Evolutionary conservation across 2,329 filamentous ascomycete species (phyloP).

Genomic region (Alternaria triticimaculans): DNA sequence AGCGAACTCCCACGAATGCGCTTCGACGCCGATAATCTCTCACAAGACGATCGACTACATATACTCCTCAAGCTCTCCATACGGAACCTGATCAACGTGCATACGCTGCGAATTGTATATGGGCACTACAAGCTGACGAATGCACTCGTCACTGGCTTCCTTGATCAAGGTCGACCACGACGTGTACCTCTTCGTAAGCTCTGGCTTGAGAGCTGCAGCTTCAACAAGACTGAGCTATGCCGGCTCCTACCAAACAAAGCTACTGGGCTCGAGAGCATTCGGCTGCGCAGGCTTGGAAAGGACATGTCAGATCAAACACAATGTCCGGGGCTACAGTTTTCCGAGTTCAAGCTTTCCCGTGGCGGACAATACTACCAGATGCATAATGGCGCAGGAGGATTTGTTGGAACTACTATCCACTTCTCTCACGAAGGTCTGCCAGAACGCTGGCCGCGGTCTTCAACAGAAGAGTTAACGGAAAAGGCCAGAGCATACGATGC

Average conservation of each 20-base stretch:
- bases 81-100: conserved; percentile 51
- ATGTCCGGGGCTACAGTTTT: conserved; percentile 24
- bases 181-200: conserved; percentile 47
- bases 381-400: conserved; percentile 44
- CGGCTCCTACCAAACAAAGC: conserved; percentile 30
- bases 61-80: conserved; percentile 49
- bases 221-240: conserved; percentile 27
- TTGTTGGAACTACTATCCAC: conserved; percentile 37
- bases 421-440: conserved; percentile 17
- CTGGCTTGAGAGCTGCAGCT: conserved; percentile 55
- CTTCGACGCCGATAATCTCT: conserved; percentile 51
- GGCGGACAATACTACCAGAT: conserved; percentile 35
- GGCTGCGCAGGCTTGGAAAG: conserved; percentile 51
- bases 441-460: conserved; percentile 1
- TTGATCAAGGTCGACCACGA: conserved; percentile 40
- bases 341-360: conserved; percentile 37
- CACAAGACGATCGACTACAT: conserved; percentile 50
- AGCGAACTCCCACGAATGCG: conserved; percentile 50
- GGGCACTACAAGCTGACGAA: conserved; percentile 53
- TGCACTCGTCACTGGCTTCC: conserved; percentile 50
- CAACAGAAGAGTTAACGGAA: conserved; percentile 18
- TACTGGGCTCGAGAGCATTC: conserved; percentile 49
- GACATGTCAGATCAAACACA: conserved; percentile 16
- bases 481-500: conserved; percentile 33
- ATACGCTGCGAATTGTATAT: conserved; percentile 53